Conservation (phyloP, 805 yeast genomes). For the Metschnikowia drakensbergensis region DNA sequence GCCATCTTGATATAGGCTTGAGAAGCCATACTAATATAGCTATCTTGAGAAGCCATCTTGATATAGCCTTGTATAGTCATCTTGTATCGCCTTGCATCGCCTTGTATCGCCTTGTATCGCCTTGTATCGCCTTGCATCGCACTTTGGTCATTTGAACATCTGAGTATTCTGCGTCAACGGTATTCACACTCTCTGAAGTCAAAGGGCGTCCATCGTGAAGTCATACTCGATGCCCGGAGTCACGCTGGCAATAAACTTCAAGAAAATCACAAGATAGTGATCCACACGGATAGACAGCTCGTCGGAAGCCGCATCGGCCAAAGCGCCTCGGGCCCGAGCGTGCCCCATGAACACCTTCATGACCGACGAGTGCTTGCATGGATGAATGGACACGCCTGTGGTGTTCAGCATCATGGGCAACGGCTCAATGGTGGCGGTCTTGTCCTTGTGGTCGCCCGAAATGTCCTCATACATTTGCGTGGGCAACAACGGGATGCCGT, state of each 20-base stretch:
- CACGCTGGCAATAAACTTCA: slow-evolving; percentile 93
- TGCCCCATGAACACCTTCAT: slow-evolving; percentile 81
- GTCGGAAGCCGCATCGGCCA: slow-evolving; percentile 10
- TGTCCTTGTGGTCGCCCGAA: slow-evolving; percentile 84
- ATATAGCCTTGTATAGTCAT: too few relatives aligned
- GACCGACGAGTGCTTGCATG: slow-evolving; percentile 92
- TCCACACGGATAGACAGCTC: slow-evolving; percentile 68
- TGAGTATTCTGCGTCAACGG: too few relatives aligned
- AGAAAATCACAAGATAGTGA: slow-evolving; percentile 82
- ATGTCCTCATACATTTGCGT: slow-evolving; percentile 94
- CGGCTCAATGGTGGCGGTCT: slow-evolving; percentile 93
- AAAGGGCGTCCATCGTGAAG: slow-evolving; percentile 95
- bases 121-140: too few relatives aligned
- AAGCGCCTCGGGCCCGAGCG: slow-evolving; percentile 46
- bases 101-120: too few relatives aligned
- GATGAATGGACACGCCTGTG: slow-evolving; percentile 87
- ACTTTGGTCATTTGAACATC: too few relatives aligned
- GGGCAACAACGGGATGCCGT: slow-evolving; percentile 85
- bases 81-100: too few relatives aligned
- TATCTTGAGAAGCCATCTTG: too few relatives aligned
- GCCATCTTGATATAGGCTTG: too few relatives aligned
- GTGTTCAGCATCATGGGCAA: slow-evolving; percentile 78
- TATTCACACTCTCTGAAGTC: background rate
- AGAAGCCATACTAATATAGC: too few relatives aligned
- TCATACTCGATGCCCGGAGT: slow-evolving; percentile 98